Conservation (phyloP, 192 early-diverging fungal genomes). For the Haplosporangium gracile region DNA sequence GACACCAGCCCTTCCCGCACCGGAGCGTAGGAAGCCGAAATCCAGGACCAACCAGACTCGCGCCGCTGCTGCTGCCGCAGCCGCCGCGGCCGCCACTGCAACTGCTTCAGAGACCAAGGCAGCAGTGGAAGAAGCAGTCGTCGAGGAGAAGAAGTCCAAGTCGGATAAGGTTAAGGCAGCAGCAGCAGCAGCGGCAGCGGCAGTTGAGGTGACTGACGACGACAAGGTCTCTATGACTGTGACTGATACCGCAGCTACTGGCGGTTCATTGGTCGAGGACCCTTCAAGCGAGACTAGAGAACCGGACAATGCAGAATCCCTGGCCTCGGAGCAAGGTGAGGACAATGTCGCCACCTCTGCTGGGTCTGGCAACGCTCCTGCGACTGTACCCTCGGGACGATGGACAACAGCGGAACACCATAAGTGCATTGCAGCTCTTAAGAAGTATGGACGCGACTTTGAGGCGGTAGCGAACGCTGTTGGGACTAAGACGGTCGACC, state of each 20-base stretch:
- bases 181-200: neutral
- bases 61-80: constrained; percentile 5
- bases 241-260: constrained; percentile 1
- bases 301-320: neutral
- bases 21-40: constrained; percentile 31
- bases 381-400: constrained; percentile 18
- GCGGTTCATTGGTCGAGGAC: constrained; percentile 7
- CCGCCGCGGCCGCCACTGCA: constrained; percentile 6
- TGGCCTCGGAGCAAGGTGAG: neutral
- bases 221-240: neutral
- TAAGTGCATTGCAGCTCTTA: constrained; percentile 57
- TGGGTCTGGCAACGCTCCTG: neutral
- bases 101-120: constrained; percentile 10
- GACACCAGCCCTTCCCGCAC: constrained; percentile 13
- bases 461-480: constrained; percentile 75
- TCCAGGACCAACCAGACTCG: constrained; percentile 30
- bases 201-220: neutral
- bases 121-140: neutral
- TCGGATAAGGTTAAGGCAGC: constrained; percentile 8
- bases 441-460: constrained; percentile 78
- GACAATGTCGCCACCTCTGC: neutral
- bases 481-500: constrained; percentile 81
- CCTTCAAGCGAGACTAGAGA: constrained; percentile 1
- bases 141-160: constrained; percentile 40
- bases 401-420: constrained; percentile 48